Base-by-base conservation (phyloP, 2,329 filamentous ascomycete species). In the Arthrobotrys sphaeroides region DNA sequence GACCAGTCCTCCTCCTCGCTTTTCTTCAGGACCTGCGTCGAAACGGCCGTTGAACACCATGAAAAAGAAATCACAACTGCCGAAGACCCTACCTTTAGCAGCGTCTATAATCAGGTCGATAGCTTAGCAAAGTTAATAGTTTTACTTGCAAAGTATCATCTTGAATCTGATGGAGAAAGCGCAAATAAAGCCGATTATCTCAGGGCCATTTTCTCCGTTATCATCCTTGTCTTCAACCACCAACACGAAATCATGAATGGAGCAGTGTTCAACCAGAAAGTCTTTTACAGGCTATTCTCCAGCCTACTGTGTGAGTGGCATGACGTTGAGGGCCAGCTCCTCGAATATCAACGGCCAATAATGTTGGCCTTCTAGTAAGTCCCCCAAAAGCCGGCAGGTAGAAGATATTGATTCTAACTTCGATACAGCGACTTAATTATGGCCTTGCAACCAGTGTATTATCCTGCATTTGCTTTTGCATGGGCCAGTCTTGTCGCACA, bases 281-380 rank as follows among this genome's bases (percentile, higher is more conserved):
- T 96, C 28, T 98, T 97, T 85, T 95, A 94, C 87, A 90, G 94
- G 49, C 86, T 99, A 43, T 91, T 97, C 81, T 94, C 93, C 0
- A 87, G 91, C 80, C 86, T 97, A 53, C 86, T 99, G 3, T 92
- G 91, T 82, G 90, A 95, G 79, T 87, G 94, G 67, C 85, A 88
- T 26, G 81, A 84, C 51, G 84, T 88, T 53, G 86, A 86, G 10
- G 86, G 89, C 75, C 86, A 90, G 68, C 81, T 90, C 49, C 85
- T 89, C 65, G 83, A 87, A 18, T 90, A 92, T 78, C 87, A 88
- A 77, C 85, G 85, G n/a, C 88, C 90, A 28, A 88, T 96, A 79
- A 86, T 93, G 78, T 83, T 93, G 59, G 89, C 87, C 42, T 87
- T 97, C 51, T 69, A 74, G 76, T 77, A 76, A 75, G 72, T 76